Evolutionary conservation across 1,284 basidiomycete species (phyloP), one percentile per base, ranked within the genome.

Genomic region (Ustanciosporium gigantosporum): DNA sequence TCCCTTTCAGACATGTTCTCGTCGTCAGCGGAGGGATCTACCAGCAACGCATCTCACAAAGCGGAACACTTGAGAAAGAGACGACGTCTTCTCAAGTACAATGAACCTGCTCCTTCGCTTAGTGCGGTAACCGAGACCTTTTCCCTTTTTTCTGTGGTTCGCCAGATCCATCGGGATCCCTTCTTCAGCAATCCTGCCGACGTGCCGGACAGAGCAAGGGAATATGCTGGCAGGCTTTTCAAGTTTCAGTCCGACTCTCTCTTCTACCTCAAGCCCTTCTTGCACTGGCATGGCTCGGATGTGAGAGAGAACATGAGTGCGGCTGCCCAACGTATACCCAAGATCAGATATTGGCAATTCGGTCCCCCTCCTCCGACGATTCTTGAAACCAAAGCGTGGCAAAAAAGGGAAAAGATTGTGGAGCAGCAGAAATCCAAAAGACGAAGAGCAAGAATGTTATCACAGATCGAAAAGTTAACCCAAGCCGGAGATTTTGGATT

Each of bases 151-250:
- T 82, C 82, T 7, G 76, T 90, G 11, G 84, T 85, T 2, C 79
- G 78, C 25, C 86, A 86, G 59, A 77, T 89, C 19, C 93, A 95
- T 76, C 83, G 82, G 17, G 81, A 84, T 17, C 89, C 93, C 8
- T 60, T 42, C 42, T 66, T 60, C 35, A 60, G 56, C 3, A 83
- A 86, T 44, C 82, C 83, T 9, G 70, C 70, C 2, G 94, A 97
- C 73, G 83, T 87, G 0, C 88, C 90, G 0, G 81, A 83, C 31
- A 79, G 81, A 14, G 80, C 87, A 0, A 83, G 86, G 67, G 88
- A 91, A 76, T 93, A 89, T 71, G 91, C 86, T 13, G 92, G 91
- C 0, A 79, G 90, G 1, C 77, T 85, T 21, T 94, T 88, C 76
- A 81, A 83, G 34, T 80, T 94, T 16, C 86, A 86, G 34, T 80